phyloP scores from a whole-genome alignment of 148 eudicot species.

The Vaccinium darrowii region DNA sequence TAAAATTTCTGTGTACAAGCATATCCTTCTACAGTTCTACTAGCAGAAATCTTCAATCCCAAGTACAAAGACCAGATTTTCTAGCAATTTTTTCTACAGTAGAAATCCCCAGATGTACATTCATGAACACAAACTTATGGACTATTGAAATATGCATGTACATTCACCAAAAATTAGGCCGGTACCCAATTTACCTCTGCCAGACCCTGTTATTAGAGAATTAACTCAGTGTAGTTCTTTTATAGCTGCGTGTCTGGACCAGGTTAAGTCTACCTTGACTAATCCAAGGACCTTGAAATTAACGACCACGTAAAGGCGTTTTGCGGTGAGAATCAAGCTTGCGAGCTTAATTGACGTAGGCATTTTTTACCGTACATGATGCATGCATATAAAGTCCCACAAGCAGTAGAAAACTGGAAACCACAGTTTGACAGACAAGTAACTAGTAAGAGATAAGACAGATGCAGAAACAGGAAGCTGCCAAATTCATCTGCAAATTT shows the following conservation, averaged over 20 bases:
- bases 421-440: not conserved
- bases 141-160: not conserved
- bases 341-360: not conserved
- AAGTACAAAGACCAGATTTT: not conserved
- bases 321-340: not conserved
- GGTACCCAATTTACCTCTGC: not conserved
- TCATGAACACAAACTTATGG: too few relatives aligned
- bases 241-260: too few relatives aligned
- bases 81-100: not conserved
- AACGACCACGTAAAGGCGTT: too few relatives aligned
- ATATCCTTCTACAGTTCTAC: not conserved
- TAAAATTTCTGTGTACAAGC: not conserved
- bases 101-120: not conserved
- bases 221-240: too few relatives aligned
- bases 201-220: too few relatives aligned
- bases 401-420: not conserved
- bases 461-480: not conserved
- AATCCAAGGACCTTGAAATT: too few relatives aligned
- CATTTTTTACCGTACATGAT: not conserved
- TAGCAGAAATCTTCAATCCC: not conserved
- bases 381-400: not conserved
- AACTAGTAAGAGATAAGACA: conserved; percentile 2
- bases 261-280: too few relatives aligned
- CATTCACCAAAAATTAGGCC: not conserved
- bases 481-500: not conserved